Evolutionary conservation across 1,284 basidiomycete species (phyloP).

Genomic region (Naganishia albida): DNA sequence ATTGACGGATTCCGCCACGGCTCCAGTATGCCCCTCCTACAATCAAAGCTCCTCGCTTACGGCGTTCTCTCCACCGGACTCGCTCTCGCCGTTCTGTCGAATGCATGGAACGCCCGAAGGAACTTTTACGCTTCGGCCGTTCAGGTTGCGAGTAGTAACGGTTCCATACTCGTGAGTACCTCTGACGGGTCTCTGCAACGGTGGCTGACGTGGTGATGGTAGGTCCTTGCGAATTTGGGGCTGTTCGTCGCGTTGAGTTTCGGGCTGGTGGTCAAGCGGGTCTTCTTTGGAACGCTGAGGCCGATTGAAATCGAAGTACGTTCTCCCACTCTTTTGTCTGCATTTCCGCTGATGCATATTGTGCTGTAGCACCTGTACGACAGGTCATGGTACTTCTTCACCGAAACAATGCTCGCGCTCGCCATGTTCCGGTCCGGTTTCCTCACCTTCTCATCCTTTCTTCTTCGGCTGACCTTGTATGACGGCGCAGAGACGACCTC

Average conservation of each 20-base stretch:
- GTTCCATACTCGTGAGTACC: conserved; percentile 74
- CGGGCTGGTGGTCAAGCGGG: conserved; percentile 74
- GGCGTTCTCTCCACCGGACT: conserved; percentile 67
- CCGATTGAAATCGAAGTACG: conserved; percentile 88
- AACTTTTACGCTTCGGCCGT: conserved; percentile 92
- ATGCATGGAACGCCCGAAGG: conserved; percentile 72
- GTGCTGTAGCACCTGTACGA: conserved; percentile 80
- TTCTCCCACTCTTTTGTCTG: conserved; percentile 23
- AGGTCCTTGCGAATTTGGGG: conserved; percentile 93
- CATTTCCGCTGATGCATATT: no score
- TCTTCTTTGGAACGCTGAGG: conserved; percentile 90
- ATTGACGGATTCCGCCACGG: neutral
- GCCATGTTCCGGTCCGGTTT: conserved; percentile 78
- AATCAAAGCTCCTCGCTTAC: conserved; percentile 63
- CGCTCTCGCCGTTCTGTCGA: conserved; percentile 69
- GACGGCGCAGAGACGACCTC: conserved; percentile 67
- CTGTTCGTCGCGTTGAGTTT: conserved; percentile 73
- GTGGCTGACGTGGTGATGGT: neutral
- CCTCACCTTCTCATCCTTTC: neutral
- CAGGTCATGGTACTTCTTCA: conserved; percentile 94
- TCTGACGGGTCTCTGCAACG: neutral
- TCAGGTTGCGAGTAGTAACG: conserved; percentile 86
- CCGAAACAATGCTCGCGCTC: conserved; percentile 90
- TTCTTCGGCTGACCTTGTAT: no score
- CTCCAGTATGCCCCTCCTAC: conserved; percentile 18